Evolutionary conservation across 1,284 basidiomycete genomes (phyloP).

Genomic region (Cutaneotrichosporon spelunceum): DNA sequence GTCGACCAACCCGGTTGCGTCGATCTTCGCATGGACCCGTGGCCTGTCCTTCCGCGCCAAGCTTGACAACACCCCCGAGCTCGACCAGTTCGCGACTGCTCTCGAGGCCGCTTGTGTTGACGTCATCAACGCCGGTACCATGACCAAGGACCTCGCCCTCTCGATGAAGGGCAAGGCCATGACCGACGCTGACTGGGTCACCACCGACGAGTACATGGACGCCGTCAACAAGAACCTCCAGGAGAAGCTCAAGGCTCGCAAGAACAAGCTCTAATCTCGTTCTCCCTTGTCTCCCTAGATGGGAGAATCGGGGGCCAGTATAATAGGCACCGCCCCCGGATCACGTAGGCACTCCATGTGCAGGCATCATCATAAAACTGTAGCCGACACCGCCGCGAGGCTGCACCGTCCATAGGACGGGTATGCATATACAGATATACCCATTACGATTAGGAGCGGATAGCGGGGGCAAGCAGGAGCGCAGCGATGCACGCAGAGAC

Average conservation of each 20-base stretch:
- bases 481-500: too few species aligned
- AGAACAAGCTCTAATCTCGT: constrained; percentile 18
- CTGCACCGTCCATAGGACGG: neutral
- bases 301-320: constrained; percentile 2
- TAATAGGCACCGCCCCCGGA: neutral
- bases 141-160: constrained; percentile 96
- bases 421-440: constrained; percentile 15
- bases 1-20: constrained; percentile 95
- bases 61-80: constrained; percentile 76
- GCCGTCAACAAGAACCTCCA: constrained; percentile 58
- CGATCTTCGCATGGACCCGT: constrained; percentile 98
- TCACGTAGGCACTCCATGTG: constrained; percentile 7
- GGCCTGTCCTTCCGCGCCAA: constrained; percentile 91
- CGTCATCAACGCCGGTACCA: constrained; percentile 79
- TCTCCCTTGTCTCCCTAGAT: neutral
- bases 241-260: constrained; percentile 36
- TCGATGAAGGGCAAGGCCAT: constrained; percentile 90
- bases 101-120: constrained; percentile 88
- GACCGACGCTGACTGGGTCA: constrained; percentile 89
- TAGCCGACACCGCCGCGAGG: constrained; percentile 10
- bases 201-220: constrained; percentile 87
- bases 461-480: neutral
- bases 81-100: constrained; percentile 71
- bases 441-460: neutral
- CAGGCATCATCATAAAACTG: constrained; percentile 12